Base-by-base conservation (phyloP, 768 basidiomycete genomes). In the Boletus barrowsii region DNA sequence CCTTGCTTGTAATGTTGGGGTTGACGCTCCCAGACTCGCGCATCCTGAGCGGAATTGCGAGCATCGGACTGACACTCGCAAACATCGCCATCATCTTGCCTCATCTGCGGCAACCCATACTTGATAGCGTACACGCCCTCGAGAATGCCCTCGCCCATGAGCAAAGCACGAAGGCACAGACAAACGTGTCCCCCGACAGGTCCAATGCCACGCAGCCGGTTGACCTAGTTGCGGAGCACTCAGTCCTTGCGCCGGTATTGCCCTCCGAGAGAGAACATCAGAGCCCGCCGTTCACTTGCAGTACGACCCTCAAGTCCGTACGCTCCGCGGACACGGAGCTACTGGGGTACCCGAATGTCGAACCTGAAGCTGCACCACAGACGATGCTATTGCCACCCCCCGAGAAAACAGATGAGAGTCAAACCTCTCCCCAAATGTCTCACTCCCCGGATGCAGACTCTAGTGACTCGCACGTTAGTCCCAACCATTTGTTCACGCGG, bases 11-110 rank as follows among this genome's bases (percentile, higher is more conserved):
- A 11, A 26, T 53, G 43, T 44, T 68, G 15, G 62, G 65, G 3
- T 47, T 67, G 37, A 59, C 55, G 43, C 65, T 68, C 42, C 65
- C 65, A 5, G 56, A 67, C 49, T 68, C 65, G 29, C 65, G 65
- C 53, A 64, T 68, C 45, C 24, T 67, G 24, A 51, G 30, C 11
- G 65, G 65, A 17, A 47, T 66, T 11, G 67, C 65, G 32, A 48
- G 61, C 41, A 61, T 68, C 30, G 65, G 65, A 6, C 42, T 67
- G 51, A 68, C 65, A 5, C 64, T 67, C 41, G 51, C 42, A 35
- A 61, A 66, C 47, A 61, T 67, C 42, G 67, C 54, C 52, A 33
- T 50, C 46, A 58, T 68, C 51, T 48, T 66, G 26, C 67, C 65
- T 20, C 35, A 59, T 39, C 41, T 67, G 36, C 63, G 65, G n/a